Conservation (phyloP, 2,329 filamentous ascomycete genomes). For the Microsporum canis region DNA sequence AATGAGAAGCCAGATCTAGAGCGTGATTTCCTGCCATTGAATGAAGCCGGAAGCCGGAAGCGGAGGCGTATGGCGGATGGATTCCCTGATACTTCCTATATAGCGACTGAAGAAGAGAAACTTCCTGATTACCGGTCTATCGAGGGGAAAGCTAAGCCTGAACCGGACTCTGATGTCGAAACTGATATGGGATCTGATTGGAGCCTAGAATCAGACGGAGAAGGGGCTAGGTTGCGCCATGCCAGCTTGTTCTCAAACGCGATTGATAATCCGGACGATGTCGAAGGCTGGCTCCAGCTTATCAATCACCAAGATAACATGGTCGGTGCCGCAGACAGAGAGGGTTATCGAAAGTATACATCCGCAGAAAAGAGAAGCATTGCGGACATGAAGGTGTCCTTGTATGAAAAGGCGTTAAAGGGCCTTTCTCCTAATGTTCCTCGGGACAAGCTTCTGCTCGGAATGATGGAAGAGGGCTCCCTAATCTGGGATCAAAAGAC, state of each 20-base stretch:
- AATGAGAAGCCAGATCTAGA: slow-evolving; percentile 15
- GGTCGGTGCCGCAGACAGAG: slow-evolving; percentile 36
- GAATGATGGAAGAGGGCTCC: slow-evolving; percentile 62
- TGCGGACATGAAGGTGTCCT: slow-evolving; percentile 66
- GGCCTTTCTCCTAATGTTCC: slow-evolving; percentile 40
- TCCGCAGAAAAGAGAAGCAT: slow-evolving; percentile 55
- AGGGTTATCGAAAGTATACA: slow-evolving; percentile 35
- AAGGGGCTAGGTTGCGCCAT: slow-evolving; percentile 34
- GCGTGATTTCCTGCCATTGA: slow-evolving; percentile 27
- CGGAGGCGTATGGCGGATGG: slow-evolving; percentile 27
- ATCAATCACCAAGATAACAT: slow-evolving; percentile 65
- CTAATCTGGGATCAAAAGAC: slow-evolving; percentile 59
- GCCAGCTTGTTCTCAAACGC: slow-evolving; percentile 53
- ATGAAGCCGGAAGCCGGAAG: slow-evolving; percentile 24
- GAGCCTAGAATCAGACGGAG: slow-evolving; percentile 32
- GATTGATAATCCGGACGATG: slow-evolving; percentile 54
- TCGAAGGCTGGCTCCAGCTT: slow-evolving; percentile 65
- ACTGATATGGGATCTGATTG: slow-evolving; percentile 41
- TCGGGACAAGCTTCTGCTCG: slow-evolving; percentile 52
- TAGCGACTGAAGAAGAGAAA: slow-evolving; percentile 39
- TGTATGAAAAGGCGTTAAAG: slow-evolving; percentile 65
- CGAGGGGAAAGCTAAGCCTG: slow-evolving; percentile 47
- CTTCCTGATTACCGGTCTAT: slow-evolving; percentile 54
- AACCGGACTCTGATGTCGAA: slow-evolving; percentile 37
- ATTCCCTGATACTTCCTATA: slow-evolving; percentile 12